Conservation (phyloP, 2,329 filamentous ascomycete species). For the Chaetomium strumarium region DNA sequence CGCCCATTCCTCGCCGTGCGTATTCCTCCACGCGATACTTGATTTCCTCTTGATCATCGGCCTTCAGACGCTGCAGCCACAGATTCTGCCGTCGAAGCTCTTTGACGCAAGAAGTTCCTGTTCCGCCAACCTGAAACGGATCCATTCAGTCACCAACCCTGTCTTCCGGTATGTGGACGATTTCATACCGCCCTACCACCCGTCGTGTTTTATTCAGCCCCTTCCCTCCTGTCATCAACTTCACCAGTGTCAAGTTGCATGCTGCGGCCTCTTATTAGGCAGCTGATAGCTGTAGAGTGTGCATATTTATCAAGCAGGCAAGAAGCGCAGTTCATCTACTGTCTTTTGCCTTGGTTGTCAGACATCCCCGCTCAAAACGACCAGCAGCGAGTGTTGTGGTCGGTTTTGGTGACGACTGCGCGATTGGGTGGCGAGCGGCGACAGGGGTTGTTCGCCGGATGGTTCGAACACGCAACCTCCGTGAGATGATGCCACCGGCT, state of each 20-base stretch:
- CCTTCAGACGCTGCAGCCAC: conserved; percentile 25
- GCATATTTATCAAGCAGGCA: not conserved
- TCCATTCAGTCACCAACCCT: conserved; percentile 7
- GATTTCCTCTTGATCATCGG: conserved; percentile 34
- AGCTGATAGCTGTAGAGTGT: not conserved
- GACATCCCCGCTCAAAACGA: not conserved
- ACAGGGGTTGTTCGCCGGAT: conserved; percentile 28
- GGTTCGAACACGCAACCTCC: conserved; percentile 37
- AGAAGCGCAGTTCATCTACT: not conserved
- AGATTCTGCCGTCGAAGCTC: conserved; percentile 8
- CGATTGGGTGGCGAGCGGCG: conserved; percentile 1
- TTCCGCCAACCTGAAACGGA: conserved; percentile 38
- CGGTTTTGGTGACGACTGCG: not conserved
- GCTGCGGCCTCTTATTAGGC: conserved; percentile 3
- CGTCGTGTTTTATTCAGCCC: conserved; percentile 2
- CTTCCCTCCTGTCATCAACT: conserved; percentile 9
- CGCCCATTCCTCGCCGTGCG: conserved; percentile 3
- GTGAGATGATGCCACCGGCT: conserved; percentile 35
- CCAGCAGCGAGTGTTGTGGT: not conserved
- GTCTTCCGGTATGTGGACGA: conserved; percentile 16
- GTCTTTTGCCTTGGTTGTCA: not conserved
- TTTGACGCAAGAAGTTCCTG: conserved; percentile 13
- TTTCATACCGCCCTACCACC: conserved; percentile 4
- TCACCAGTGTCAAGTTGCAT: conserved; percentile 7
- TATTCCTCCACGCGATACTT: conserved; percentile 25